A percentile compares a stretch with the other conserved stretches of the same genome.
Conservation (phyloP, 1,139 yeast genomes). For the Nadsonia starkeyi-henricii region DNA sequence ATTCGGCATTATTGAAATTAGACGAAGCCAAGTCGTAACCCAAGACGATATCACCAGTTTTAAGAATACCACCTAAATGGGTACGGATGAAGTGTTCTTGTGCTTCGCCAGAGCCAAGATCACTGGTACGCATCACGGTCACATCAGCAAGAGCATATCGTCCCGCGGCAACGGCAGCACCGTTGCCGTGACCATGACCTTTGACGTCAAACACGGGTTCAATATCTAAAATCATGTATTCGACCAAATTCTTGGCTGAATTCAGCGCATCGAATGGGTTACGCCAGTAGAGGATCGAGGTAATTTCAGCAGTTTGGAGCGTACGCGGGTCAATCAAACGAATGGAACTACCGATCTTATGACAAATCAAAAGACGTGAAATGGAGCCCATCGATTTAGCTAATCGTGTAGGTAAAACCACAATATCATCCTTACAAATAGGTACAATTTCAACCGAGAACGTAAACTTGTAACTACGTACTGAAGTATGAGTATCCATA, state of each 20-base stretch:
- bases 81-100: slow-evolving; percentile 69
- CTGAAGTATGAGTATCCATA: slow-evolving; percentile 81
- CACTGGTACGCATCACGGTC: slow-evolving; percentile 74
- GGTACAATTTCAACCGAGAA: slow-evolving; percentile 92
- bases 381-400: slow-evolving; percentile 67
- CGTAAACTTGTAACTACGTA: slow-evolving; percentile 77
- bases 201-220: slow-evolving; percentile 45
- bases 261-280: slow-evolving; percentile 63
- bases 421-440: slow-evolving; percentile 90
- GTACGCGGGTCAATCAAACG: slow-evolving; percentile 77
- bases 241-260: slow-evolving; percentile 62
- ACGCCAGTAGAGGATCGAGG: slow-evolving; percentile 69
- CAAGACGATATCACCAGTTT: slow-evolving; percentile 90
- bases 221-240: slow-evolving; percentile 82
- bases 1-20: slow-evolving; percentile 73
- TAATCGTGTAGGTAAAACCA: slow-evolving; percentile 73
- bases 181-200: not conserved
- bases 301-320: slow-evolving; percentile 62
- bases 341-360: slow-evolving; percentile 64
- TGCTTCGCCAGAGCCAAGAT: slow-evolving; percentile 63
- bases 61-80: slow-evolving; percentile 84
- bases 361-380: slow-evolving; percentile 59
- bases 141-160: slow-evolving; percentile 33
- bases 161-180: not conserved
- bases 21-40: slow-evolving; percentile 79